These are phyloP conservation scores for Aspergillus hortae DNA, from an alignment of 2,329 filamentous ascomycete species.

Conservation along the genomic window DNA sequence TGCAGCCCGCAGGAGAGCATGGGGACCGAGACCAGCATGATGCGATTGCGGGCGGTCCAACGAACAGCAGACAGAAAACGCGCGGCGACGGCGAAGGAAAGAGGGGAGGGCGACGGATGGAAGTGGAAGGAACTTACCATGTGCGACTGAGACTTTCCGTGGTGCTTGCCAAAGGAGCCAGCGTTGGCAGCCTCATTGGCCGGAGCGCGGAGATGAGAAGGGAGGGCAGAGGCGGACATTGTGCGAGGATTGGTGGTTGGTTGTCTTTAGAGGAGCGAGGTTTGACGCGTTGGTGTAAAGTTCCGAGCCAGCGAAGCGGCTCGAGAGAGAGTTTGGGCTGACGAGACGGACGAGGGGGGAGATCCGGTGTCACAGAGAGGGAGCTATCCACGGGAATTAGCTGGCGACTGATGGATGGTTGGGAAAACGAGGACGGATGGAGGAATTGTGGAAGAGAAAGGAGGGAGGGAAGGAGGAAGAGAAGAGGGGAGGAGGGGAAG, in stretches of 20 bases:
- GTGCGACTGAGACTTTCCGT: conserved; percentile 55
- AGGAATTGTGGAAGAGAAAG: not conserved
- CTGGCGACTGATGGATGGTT: not conserved
- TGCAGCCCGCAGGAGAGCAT: not conserved
- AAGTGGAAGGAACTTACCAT: conserved; percentile 44
- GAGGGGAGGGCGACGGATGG: not conserved
- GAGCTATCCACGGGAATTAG: not conserved
- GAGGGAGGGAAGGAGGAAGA: too few species aligned
- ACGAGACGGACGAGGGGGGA: not conserved
- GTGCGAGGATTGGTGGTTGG: conserved; percentile 18
- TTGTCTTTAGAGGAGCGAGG: not conserved
- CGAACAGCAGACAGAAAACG: not conserved
- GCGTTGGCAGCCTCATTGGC: conserved; percentile 42
- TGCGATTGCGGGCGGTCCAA: not conserved
- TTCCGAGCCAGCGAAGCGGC: not conserved
- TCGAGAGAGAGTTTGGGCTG: not conserved
- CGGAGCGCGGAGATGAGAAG: conserved; percentile 71
- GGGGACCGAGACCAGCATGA: not conserved
- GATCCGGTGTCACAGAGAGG: not conserved
- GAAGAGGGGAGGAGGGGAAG: not conserved
- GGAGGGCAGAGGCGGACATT: conserved; percentile 77
- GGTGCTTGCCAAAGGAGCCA: conserved; percentile 46
- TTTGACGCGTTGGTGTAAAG: not conserved
- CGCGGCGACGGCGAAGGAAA: not conserved
- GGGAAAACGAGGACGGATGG: too few species aligned